Conservation (phyloP, 257 asterid species). For the Euphrasia confusa region DNA sequence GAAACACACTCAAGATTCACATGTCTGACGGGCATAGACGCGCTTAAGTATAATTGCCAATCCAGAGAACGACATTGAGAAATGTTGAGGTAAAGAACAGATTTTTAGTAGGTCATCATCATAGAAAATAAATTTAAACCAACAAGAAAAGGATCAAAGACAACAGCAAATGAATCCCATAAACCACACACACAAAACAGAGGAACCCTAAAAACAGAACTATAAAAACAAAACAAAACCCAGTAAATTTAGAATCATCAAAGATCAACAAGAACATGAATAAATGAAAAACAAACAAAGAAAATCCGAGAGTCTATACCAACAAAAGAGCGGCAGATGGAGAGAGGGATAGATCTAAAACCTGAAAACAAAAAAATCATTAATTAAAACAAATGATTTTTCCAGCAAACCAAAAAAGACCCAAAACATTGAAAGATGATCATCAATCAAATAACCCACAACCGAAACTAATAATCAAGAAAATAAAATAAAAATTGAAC, state of each 20-base stretch:
- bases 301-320: constrained; percentile 33
- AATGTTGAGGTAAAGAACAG: background rate
- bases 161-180: constrained; percentile 11
- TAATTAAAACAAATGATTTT: constrained; percentile 11
- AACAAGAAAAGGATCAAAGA: background rate
- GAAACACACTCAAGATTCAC: background rate
- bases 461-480: background rate
- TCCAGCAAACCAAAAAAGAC: background rate
- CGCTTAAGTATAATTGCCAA: constrained; percentile 4
- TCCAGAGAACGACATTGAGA: background rate
- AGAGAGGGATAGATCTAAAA: constrained; percentile 53
- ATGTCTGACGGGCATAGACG: background rate
- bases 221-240: background rate
- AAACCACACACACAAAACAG: background rate
- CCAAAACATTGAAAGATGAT: background rate
- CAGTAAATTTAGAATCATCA: constrained; percentile 17
- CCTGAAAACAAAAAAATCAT: constrained; percentile 44
- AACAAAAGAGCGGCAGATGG: constrained; percentile 42
- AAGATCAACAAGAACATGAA: constrained; percentile 25
- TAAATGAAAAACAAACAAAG: constrained; percentile 6
- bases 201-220: constrained; percentile 21
- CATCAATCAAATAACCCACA: background rate
- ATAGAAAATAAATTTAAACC: background rate
- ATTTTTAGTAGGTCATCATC: constrained; percentile 8
- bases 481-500: background rate